Conservation (phyloP, 2,329 filamentous ascomycete species). For the Helotiales sp. region DNA sequence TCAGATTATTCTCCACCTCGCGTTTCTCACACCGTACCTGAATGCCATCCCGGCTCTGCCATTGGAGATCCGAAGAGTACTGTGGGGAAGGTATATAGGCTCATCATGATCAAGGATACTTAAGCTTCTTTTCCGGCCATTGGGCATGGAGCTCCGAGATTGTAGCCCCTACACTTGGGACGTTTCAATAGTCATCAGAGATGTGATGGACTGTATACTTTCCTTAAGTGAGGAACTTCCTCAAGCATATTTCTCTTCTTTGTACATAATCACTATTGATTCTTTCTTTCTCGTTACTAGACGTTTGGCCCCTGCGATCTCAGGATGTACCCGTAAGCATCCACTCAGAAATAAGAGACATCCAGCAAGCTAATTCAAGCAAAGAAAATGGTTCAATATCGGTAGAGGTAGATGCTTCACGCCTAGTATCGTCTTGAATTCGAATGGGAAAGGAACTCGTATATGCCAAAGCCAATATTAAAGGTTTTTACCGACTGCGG, state of each 20-base stretch:
- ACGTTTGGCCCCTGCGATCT: slow-evolving; percentile 2
- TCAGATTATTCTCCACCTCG: background rate
- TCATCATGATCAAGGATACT: slow-evolving; percentile 3
- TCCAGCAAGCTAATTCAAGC: background rate
- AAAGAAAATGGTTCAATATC: slow-evolving; percentile 8
- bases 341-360: background rate
- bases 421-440: slow-evolving; percentile 58
- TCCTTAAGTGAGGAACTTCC: background rate
- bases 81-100: slow-evolving; percentile 2
- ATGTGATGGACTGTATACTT: slow-evolving; percentile 2
- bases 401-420: slow-evolving; percentile 55
- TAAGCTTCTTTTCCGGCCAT: background rate
- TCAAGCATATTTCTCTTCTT: background rate
- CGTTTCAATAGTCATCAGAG: background rate
- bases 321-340: slow-evolving; percentile 7
- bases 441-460: slow-evolving; percentile 49
- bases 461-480: slow-evolving; percentile 58
- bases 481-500: slow-evolving; percentile 52
- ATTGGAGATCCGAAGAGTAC: background rate
- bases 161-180: background rate
- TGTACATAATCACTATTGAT: slow-evolving; percentile 7
- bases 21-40: background rate
- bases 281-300: slow-evolving; percentile 1
- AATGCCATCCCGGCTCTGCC: background rate
- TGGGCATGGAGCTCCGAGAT: background rate